Base-by-base conservation (phyloP, 305 asterid genomes). In the Striga hermonthica region DNA sequence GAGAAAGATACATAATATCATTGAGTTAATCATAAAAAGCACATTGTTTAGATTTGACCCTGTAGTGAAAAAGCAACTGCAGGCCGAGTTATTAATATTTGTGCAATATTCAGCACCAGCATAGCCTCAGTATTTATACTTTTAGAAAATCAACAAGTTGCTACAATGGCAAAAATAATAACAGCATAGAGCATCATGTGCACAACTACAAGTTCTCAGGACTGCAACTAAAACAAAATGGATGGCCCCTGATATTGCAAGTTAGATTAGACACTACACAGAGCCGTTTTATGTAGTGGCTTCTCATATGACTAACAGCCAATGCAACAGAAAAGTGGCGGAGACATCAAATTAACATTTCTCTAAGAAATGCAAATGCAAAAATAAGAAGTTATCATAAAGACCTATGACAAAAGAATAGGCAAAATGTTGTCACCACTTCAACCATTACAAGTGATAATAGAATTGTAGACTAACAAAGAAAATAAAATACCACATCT, bases 301-400 rank as follows among this genome's bases (percentile, higher is more conserved):
- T 22, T 22, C 31, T 22, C 31, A 22, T 22, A 22, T 22, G 31
- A 22, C 31, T 22, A 22, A 22, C 31, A 22, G 31, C 31, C 31
- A 22, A 22, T 22, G 31, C 31, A 22, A 22, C 31, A 22, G 31
- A 22, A 22, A 22, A 50, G 57, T 72, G 69, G 37, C 64, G 6
- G 14, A 50, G 65, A 61, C 38, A 6, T 48, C n/a, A 49, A 68
- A 45, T 59, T 68, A 52, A 68, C 63, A 65, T 57, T 68, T 69
- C 49, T 57, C 57, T 55, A 49, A 28, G 31, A 45, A 43, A 31
- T 53, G 49, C 31, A 31, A 6, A 31, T 7, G 39, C 56, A 34
- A 39, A 28, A 35, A 7, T 54, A 10, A 49, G 41, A 63, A 62
- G 60, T 44, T 47, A 72, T 7, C 60, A n/a, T 52, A 15, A 61